Percentiles rank a stretch among this genome's conserved stretches.
Conservation (phyloP, 2,329 filamentous ascomycete species). For the Fusarium sublunatum region DNA sequence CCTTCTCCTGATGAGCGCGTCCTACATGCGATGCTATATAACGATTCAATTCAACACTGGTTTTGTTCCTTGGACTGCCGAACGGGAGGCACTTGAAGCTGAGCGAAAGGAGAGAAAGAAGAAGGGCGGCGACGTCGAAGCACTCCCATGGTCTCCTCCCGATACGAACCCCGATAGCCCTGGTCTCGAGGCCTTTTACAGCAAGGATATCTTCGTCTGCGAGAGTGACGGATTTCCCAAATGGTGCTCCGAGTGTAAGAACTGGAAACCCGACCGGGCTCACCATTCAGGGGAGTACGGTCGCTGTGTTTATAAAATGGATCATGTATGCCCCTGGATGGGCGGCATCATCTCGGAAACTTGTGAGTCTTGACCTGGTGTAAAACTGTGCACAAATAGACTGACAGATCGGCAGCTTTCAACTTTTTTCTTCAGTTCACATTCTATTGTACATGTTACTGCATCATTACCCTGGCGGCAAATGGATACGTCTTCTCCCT, state of each 20-base stretch:
- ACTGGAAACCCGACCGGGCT: constrained; percentile 88
- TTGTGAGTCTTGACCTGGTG: constrained; percentile 56
- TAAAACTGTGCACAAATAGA: background rate
- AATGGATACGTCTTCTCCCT: constrained; percentile 72
- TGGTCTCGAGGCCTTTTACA: constrained; percentile 81
- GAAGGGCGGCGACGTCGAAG: constrained; percentile 45
- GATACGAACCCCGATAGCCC: constrained; percentile 69
- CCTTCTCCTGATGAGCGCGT: constrained; percentile 71
- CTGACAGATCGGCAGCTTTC: constrained; percentile 65
- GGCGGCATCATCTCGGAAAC: constrained; percentile 91
- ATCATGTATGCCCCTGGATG: constrained; percentile 98
- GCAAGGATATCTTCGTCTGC: constrained; percentile 85
- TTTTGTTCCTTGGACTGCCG: constrained; percentile 68
- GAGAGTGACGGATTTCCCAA: constrained; percentile 84
- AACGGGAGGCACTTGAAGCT: constrained; percentile 55
- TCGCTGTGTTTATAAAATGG: constrained; percentile 89
- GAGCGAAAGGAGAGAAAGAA: constrained; percentile 35
- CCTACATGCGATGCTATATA: constrained; percentile 77
- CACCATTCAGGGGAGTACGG: constrained; percentile 88
- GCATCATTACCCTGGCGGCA: constrained; percentile 70
- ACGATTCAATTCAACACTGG: constrained; percentile 76
- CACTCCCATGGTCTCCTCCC: constrained; percentile 51
- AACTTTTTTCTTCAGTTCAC: constrained; percentile 95
- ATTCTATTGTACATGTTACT: constrained; percentile 77
- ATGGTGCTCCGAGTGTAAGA: constrained; percentile 86